These are phyloP conservation scores for Scutellaria baicalensis DNA, from an alignment of 257 asterid genomes.

Conservation along the genomic window DNA sequence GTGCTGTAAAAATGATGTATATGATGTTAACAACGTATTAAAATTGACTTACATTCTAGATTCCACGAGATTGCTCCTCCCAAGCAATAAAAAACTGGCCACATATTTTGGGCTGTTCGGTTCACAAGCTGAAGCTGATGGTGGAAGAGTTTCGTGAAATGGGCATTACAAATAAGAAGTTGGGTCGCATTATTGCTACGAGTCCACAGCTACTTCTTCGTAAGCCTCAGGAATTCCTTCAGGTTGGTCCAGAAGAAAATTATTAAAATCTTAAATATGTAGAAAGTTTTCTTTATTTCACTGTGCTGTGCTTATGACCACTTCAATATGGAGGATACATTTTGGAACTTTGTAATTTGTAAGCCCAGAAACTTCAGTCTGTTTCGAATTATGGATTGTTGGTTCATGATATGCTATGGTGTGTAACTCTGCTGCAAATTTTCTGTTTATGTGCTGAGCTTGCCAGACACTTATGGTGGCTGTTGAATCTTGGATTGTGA, in stretches of 20 bases:
- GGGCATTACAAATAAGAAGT: constrained; percentile 49
- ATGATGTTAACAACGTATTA: neutral
- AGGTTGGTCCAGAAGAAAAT: constrained; percentile 43
- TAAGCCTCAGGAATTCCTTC: constrained; percentile 68
- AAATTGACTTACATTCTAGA: constrained; percentile 30
- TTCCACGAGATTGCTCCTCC: constrained; percentile 49
- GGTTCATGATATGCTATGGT: too few species aligned
- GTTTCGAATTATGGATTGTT: too few species aligned
- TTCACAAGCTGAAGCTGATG: constrained; percentile 57
- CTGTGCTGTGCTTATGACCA: neutral
- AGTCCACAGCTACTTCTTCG: constrained; percentile 82
- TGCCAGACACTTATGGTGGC: neutral
- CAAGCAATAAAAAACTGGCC: constrained; percentile 71
- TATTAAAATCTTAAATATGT: neutral
- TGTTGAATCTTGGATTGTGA: neutral
- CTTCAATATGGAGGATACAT: neutral
- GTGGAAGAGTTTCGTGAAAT: constrained; percentile 44
- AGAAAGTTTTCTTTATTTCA: neutral
- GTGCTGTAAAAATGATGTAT: neutral
- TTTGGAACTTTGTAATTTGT: neutral
- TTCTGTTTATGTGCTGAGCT: neutral
- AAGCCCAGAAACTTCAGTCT: neutral
- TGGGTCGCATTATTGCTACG: constrained; percentile 65
- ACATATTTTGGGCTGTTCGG: constrained; percentile 68
- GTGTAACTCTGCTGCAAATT: too few species aligned